Percentiles rank a stretch among this genome's conserved stretches.
phyloP scores from a whole-genome alignment of 768 basidiomycete genomes.

The Suillus bovinus region DNA sequence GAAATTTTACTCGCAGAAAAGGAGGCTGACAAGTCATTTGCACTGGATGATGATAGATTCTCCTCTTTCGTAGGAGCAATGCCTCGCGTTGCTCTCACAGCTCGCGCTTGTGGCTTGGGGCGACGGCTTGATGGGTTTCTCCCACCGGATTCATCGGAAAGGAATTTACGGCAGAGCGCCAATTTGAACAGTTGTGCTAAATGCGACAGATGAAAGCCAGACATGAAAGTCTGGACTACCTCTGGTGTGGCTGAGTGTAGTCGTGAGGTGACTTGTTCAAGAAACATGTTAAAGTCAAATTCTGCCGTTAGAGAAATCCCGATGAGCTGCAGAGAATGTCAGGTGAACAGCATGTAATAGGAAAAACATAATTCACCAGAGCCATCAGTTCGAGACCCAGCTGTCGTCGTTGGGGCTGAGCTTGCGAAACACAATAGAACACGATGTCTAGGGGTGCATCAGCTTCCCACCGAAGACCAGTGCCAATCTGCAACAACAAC shows the following conservation, averaged over 20 bases:
- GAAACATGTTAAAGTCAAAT: conserved; percentile 39
- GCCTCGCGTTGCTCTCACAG: conserved; percentile 19
- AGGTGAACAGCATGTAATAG: neutral
- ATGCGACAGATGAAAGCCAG: conserved; percentile 36
- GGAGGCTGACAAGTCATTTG: conserved; percentile 15
- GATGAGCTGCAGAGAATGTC: conserved; percentile 35
- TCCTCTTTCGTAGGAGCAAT: neutral
- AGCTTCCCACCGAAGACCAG: conserved; percentile 55
- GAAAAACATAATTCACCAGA: conserved; percentile 22
- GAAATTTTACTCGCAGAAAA: conserved; percentile 28
- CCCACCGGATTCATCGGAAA: conserved; percentile 27
- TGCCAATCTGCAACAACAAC: conserved; percentile 56
- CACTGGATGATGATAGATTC: neutral
- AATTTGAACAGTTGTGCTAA: conserved; percentile 43
- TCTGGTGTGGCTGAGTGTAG: conserved; percentile 32
- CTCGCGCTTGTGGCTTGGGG: conserved; percentile 36
- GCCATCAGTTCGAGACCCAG: conserved; percentile 38
- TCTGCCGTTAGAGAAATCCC: conserved; percentile 39
- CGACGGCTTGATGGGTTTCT: conserved; percentile 23
- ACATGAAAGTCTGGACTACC: conserved; percentile 36
- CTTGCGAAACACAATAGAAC: conserved; percentile 38
- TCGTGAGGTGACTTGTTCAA: conserved; percentile 37
- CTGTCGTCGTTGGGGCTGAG: conserved; percentile 28
- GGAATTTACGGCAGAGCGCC: conserved; percentile 41
- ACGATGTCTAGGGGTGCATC: conserved; percentile 50